Percentiles rank a stretch among this genome's conserved stretches.
These are phyloP conservation scores for Claviceps purpurea DNA, from an alignment of 2,329 filamentous ascomycete species.

Conservation along the genomic window DNA sequence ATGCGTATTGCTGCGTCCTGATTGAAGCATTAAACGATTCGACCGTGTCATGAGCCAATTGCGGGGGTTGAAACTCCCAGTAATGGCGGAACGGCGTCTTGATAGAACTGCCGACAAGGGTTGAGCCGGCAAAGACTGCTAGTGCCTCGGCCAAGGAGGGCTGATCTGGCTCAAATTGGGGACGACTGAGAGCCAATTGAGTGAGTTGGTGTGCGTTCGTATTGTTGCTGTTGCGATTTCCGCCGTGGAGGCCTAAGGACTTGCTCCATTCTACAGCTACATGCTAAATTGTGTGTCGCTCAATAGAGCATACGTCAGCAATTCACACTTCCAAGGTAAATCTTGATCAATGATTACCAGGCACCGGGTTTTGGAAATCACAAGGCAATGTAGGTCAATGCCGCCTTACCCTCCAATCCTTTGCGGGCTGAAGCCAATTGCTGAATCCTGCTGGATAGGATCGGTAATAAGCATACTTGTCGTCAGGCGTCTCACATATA, in stretches of 20 bases:
- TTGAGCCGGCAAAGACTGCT: conserved; percentile 55
- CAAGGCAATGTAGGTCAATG: neutral
- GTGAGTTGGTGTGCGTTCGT: conserved; percentile 43
- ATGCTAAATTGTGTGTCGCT: conserved; percentile 17
- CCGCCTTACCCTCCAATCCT: conserved; percentile 34
- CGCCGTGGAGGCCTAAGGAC: conserved; percentile 42
- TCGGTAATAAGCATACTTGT: conserved; percentile 41
- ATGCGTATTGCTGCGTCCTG: conserved; percentile 55
- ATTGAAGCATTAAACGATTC: conserved; percentile 54
- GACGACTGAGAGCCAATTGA: conserved; percentile 32
- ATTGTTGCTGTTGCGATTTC: conserved; percentile 39
- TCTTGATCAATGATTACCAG: neutral
- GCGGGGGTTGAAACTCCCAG: conserved; percentile 27
- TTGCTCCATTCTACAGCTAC: conserved; percentile 40
- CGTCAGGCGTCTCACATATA: conserved; percentile 43
- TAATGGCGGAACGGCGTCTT: conserved; percentile 47
- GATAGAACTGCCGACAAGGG: conserved; percentile 46
- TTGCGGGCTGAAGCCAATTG: conserved; percentile 18
- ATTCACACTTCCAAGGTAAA: neutral
- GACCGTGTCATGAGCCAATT: conserved; percentile 23
- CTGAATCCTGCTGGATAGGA: conserved; percentile 19
- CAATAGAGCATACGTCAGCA: neutral
- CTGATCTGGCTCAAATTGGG: conserved; percentile 31
- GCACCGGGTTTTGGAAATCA: neutral
- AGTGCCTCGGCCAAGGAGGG: conserved; percentile 64